Conservation (phyloP, 2,329 filamentous ascomycete species). For the Diaporthe eres region DNA sequence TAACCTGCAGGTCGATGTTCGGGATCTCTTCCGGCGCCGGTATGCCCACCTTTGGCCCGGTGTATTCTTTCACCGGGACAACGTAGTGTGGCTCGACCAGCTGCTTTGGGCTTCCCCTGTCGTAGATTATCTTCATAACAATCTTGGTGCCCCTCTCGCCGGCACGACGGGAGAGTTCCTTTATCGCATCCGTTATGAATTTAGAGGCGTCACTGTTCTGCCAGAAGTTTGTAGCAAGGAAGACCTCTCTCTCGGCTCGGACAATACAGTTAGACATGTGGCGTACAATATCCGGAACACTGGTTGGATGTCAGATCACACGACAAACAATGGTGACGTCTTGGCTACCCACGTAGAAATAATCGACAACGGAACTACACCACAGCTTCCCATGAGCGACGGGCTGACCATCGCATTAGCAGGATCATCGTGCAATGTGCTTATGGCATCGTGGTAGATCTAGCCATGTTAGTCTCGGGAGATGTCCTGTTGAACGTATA, state of each 20-base stretch:
- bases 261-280: slow-evolving; percentile 85
- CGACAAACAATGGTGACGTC: background rate
- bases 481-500: background rate
- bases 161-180: slow-evolving; percentile 77
- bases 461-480: slow-evolving; percentile 46
- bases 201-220: slow-evolving; percentile 76
- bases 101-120: slow-evolving; percentile 77
- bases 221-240: slow-evolving; percentile 84
- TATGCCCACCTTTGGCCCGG: slow-evolving; percentile 69
- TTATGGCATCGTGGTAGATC: slow-evolving; percentile 76
- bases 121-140: slow-evolving; percentile 82
- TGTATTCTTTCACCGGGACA: slow-evolving; percentile 71
- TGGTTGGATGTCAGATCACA: slow-evolving; percentile 40
- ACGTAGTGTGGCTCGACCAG: slow-evolving; percentile 74
- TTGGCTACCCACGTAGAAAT: slow-evolving; percentile 66
- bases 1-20: slow-evolving; percentile 78
- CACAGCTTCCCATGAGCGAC: slow-evolving; percentile 66
- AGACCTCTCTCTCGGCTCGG: slow-evolving; percentile 79
- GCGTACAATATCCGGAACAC: slow-evolving; percentile 77
- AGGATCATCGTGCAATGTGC: slow-evolving; percentile 66
- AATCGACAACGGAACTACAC: slow-evolving; percentile 77
- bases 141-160: slow-evolving; percentile 69
- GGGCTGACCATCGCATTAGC: slow-evolving; percentile 66
- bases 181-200: slow-evolving; percentile 77
- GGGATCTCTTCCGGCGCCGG: slow-evolving; percentile 77